A percentile compares a stretch with the other conserved stretches of the same genome.
Conservation (phyloP, 2,329 filamentous ascomycete genomes). For the Penicillium sp. region DNA sequence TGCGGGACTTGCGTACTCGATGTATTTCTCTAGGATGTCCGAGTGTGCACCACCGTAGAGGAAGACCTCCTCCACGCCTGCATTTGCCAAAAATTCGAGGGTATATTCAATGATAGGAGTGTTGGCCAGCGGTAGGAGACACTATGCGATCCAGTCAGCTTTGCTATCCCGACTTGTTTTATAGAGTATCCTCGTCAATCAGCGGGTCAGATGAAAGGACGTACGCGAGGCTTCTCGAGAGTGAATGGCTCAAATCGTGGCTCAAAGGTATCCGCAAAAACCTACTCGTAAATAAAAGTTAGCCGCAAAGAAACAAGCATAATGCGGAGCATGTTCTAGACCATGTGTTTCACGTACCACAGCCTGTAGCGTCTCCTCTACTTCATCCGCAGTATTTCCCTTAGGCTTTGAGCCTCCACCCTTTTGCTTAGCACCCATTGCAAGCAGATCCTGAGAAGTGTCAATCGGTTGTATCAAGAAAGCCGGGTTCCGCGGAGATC, state of each 20-base stretch:
- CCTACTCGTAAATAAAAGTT: constrained; percentile 48
- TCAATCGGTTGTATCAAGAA: neutral
- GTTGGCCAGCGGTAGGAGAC: constrained; percentile 89
- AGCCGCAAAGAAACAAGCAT: constrained; percentile 7
- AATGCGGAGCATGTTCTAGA: neutral
- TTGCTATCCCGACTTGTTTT: neutral
- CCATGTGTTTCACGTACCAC: constrained; percentile 49
- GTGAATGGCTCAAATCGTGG: constrained; percentile 89
- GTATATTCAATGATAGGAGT: constrained; percentile 96
- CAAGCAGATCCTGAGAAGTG: constrained; percentile 5
- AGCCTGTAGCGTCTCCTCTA: constrained; percentile 63
- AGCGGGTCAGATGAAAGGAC: constrained; percentile 25
- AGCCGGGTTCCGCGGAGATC: neutral
- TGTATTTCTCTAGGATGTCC: constrained; percentile 82
- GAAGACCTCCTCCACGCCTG: constrained; percentile 90
- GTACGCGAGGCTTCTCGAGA: constrained; percentile 80
- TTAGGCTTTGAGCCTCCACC: constrained; percentile 33
- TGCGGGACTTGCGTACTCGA: constrained; percentile 52
- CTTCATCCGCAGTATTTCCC: constrained; percentile 54
- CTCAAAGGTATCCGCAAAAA: constrained; percentile 93
- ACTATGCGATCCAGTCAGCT: constrained; percentile 53
- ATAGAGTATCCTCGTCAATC: neutral
- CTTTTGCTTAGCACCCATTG: constrained; percentile 40
- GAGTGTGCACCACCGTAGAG: constrained; percentile 88
- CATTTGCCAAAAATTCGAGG: constrained; percentile 91